These are phyloP conservation scores for Acarospora socialis DNA, from an alignment of 2,329 filamentous ascomycete species.

Conservation along the genomic window DNA sequence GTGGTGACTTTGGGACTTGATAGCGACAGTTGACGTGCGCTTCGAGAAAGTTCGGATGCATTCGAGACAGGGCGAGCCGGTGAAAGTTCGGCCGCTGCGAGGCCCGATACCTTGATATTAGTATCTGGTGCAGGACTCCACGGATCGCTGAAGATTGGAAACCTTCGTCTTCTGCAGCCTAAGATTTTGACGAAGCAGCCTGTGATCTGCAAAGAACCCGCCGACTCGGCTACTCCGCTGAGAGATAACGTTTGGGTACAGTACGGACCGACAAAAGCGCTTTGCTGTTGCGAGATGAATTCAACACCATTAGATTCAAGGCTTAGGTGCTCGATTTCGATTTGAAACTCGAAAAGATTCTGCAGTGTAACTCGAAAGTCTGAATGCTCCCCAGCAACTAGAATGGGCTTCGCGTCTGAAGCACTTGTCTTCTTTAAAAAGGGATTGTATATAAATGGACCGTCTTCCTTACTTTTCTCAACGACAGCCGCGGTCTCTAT, in stretches of 20 bases:
- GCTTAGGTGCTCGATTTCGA: conserved; percentile 71
- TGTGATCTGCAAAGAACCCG: conserved; percentile 57
- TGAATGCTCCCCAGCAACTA: conserved; percentile 66
- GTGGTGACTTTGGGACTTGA: conserved; percentile 23
- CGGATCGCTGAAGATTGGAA: conserved; percentile 65
- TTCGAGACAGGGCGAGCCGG: conserved; percentile 1
- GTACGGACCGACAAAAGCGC: conserved; percentile 62
- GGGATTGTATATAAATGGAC: conserved; percentile 92
- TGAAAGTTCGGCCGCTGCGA: conserved; percentile 40
- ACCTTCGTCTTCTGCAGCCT: conserved; percentile 68
- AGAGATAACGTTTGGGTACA: conserved; percentile 67
- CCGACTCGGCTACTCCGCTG: conserved; percentile 48
- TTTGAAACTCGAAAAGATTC: conserved; percentile 85
- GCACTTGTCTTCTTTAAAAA: conserved; percentile 56
- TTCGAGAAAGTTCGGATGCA: conserved; percentile 10
- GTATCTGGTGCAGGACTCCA: conserved; percentile 57
- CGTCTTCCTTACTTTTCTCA: conserved; percentile 33
- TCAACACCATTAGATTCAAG: conserved; percentile 60
- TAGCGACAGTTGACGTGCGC: conserved; percentile 4
- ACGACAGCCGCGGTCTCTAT: conserved; percentile 29
- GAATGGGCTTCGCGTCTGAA: conserved; percentile 45
- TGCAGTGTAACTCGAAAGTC: conserved; percentile 74
- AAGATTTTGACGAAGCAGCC: conserved; percentile 68
- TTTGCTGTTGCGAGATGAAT: conserved; percentile 52
- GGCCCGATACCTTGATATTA: conserved; percentile 65